These are phyloP conservation scores for Rhinocladiella similis DNA, from an alignment of 2,329 filamentous ascomycete species.

Conservation along the genomic window DNA sequence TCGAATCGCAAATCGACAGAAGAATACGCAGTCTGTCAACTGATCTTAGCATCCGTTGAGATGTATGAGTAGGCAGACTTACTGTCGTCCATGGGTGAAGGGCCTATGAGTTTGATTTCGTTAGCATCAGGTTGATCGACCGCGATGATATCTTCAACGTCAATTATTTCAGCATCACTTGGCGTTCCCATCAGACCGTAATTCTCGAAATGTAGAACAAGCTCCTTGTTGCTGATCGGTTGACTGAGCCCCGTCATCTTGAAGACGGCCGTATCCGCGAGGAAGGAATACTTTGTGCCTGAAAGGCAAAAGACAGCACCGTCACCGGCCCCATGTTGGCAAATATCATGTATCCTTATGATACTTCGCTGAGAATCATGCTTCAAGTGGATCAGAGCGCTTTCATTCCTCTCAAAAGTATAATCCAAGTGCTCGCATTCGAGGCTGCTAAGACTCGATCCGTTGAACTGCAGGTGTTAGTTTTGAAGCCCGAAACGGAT, in stretches of 20 bases:
- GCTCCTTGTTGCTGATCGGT: constrained; percentile 4
- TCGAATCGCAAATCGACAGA: constrained; percentile 21
- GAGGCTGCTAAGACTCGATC: not conserved
- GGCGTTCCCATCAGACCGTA: constrained; percentile 15
- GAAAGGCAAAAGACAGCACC: not conserved
- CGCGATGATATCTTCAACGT: constrained; percentile 10
- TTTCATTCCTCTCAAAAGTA: constrained; percentile 11
- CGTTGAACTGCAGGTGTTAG: not conserved
- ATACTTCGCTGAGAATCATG: constrained; percentile 6
- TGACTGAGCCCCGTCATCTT: not conserved
- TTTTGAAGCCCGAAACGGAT: too few relatives aligned
- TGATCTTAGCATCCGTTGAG: not conserved
- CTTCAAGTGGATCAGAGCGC: not conserved
- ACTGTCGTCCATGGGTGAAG: not conserved
- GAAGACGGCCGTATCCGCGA: not conserved
- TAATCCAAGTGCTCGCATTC: constrained; percentile 2
- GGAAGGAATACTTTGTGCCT: constrained; percentile 15
- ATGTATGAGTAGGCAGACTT: not conserved
- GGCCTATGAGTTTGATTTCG: not conserved
- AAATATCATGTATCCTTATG: constrained; percentile 13
- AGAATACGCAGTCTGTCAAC: not conserved
- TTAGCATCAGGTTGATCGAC: not conserved
- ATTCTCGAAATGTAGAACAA: constrained; percentile 17
- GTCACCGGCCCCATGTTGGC: not conserved
- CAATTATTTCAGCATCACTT: constrained; percentile 14